Conservation (phyloP, 371 early-diverging fungal species). For the Nematocida parisii region DNA sequence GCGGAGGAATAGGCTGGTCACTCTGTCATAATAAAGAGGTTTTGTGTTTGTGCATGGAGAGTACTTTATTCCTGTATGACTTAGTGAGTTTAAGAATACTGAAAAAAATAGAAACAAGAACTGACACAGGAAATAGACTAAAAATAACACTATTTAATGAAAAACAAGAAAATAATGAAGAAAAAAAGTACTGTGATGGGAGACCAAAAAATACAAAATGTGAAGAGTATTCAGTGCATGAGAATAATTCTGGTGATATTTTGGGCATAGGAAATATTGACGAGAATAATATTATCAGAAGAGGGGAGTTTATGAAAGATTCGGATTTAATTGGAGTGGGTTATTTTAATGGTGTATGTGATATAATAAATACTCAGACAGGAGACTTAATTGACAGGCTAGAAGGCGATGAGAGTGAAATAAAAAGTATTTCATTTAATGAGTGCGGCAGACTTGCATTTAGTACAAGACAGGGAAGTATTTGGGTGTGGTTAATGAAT, state of each 20-base stretch:
- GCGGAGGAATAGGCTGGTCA: conserved; percentile 2
- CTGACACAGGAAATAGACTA: neutral
- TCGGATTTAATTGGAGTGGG: conserved; percentile 8
- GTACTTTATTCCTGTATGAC: neutral
- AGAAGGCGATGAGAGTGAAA: conserved; percentile 44
- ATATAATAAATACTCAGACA: conserved; percentile 5
- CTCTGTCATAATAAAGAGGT: neutral
- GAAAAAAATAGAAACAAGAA: conserved; percentile 18
- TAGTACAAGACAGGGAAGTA: conserved; percentile 40
- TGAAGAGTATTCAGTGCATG: neutral
- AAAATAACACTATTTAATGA: neutral
- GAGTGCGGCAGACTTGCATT: conserved; percentile 3
- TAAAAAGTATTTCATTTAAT: conserved; percentile 20
- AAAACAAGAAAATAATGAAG: neutral
- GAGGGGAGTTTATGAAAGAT: conserved; percentile 17
- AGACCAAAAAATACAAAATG: neutral
- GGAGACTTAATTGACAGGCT: conserved; percentile 1
- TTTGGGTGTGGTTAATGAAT: conserved; percentile 43
- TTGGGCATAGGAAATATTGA: neutral
- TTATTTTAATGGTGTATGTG: conserved; percentile 48
- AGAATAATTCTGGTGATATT: neutral
- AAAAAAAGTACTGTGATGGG: neutral
- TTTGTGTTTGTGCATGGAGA: neutral
- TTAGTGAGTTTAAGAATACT: neutral
- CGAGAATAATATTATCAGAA: neutral